Base-by-base conservation (phyloP, 1,139 yeast species). In the Taiozyma sp. region DNA sequence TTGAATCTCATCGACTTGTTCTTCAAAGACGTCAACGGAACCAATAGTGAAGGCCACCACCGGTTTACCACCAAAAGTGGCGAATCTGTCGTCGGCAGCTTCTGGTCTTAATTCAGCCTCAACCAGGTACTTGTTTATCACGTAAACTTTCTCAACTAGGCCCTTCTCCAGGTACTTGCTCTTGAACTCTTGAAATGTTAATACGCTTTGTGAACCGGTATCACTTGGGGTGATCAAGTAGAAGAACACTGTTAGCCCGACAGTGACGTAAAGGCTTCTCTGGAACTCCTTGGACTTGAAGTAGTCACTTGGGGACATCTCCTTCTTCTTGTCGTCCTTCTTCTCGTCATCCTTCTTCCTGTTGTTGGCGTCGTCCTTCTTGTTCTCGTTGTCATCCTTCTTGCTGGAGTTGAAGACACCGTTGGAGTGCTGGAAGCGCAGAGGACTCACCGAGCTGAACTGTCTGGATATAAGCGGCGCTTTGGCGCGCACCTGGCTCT, bases 161-260 rank as follows among this genome's bases (percentile, higher is more conserved):
- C 97, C 97, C 61, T 84, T 85, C 58, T 88, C 95, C 45, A 93
- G 75, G 64, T 87, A 90, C 54, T 86, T 83, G 24, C 84, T 79
- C 65, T 88, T 87, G 75, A 93, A 93, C 66, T 90, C 96, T 70
- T 92, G 97, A 79, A 89, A 90, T 2, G 97, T 87, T 57, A 93
- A 74, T 57, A 80, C 79, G 53, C 74, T 67, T 38, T 70, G 65
- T 6, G 62, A 57, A 7, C 60, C 57, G 28, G 69, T 62, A 44
- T 64, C 68, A 27, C 58, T 49, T 27, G 70, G 59, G 22, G 65
- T 63, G 49, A 68, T 54, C 27, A 72, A 53, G 39, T 70, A 66
- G 52, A 69, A 63, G 14, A 72, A 56, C 8, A 73, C 53, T 10
- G 74, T 65, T 43, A 71, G 70, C n/a, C 74, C 71, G 13, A 68